These are phyloP conservation scores for Emericellopsis atlantica DNA, from an alignment of 2,329 filamentous ascomycete genomes.

Conservation along the genomic window DNA sequence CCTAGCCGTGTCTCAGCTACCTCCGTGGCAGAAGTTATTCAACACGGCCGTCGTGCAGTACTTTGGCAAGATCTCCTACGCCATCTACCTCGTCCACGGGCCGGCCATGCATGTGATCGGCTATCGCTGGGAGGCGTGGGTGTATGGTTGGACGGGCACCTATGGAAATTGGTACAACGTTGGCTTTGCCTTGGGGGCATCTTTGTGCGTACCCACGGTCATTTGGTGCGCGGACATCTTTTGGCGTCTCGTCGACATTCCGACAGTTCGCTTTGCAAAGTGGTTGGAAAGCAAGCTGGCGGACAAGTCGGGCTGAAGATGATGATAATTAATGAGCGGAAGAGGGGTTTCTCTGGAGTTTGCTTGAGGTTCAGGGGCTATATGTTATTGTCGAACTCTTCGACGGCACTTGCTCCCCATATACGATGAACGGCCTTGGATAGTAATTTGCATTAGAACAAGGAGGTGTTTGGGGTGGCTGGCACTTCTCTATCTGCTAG, in stretches of 20 bases:
- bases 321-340: no score
- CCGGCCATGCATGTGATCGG: constrained; percentile 39
- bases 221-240: constrained; percentile 44
- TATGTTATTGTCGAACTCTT: no score
- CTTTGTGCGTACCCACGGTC: constrained; percentile 35
- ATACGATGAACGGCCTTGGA: no score
- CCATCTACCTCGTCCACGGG: constrained; percentile 49
- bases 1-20: constrained; percentile 31
- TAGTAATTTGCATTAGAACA: no score
- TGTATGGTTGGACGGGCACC: constrained; percentile 31
- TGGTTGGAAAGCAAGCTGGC: constrained; percentile 33
- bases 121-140: constrained; percentile 35
- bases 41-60: constrained; percentile 38
- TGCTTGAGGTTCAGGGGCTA: no score
- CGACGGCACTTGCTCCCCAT: no score
- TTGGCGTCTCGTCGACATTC: constrained; percentile 41
- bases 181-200: constrained; percentile 31
- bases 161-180: constrained; percentile 28
- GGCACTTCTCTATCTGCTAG: no score
- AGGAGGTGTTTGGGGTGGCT: no score
- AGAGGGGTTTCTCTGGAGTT: no score
- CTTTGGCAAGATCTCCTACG: constrained; percentile 47
- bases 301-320: background rate
- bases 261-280: constrained; percentile 41
- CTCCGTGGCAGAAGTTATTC: constrained; percentile 36